phyloP scores from a whole-genome alignment of 768 basidiomycete species.

The Gloeostereum incarnatum region DNA sequence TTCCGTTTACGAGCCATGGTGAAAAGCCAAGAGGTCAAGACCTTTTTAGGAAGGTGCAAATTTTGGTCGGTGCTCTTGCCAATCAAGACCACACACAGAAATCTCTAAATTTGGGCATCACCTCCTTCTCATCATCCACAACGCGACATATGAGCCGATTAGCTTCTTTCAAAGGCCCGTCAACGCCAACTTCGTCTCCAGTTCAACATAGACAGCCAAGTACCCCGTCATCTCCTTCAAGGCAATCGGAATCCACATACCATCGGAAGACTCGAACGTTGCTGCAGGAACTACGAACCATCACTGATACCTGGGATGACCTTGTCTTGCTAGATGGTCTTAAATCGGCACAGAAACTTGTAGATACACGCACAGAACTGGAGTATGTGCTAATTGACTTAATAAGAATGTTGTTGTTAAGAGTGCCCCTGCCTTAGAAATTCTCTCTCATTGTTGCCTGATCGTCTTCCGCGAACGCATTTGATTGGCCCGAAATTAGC shows the following conservation, averaged over 20 bases:
- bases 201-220: slow-evolving; percentile 31
- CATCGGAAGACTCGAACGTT: slow-evolving; percentile 69
- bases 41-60: slow-evolving; percentile 1
- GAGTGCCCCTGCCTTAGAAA: slow-evolving; percentile 36
- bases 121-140: not conserved
- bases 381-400: slow-evolving; percentile 43
- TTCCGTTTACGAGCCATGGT: slow-evolving; percentile 73
- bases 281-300: slow-evolving; percentile 56
- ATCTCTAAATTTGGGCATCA: not conserved
- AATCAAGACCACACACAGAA: no score
- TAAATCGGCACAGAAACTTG: slow-evolving; percentile 58
- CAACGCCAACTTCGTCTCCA: slow-evolving; percentile 64
- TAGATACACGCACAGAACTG: slow-evolving; percentile 77
- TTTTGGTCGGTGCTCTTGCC: no score
- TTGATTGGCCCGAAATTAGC: slow-evolving; percentile 59
- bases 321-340: slow-evolving; percentile 73
- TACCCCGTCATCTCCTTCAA: slow-evolving; percentile 35
- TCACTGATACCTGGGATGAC: slow-evolving; percentile 75
- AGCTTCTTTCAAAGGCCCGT: slow-evolving; percentile 74
- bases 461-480: slow-evolving; percentile 44
- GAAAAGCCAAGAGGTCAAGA: no score
- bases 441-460: slow-evolving; percentile 44
- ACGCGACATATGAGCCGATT: slow-evolving; percentile 36
- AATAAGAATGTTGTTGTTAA: not conserved
- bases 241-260: slow-evolving; percentile 61